Base-by-base conservation (phyloP, 164 flowering plant genomes). In the Vitis amurensis region DNA sequence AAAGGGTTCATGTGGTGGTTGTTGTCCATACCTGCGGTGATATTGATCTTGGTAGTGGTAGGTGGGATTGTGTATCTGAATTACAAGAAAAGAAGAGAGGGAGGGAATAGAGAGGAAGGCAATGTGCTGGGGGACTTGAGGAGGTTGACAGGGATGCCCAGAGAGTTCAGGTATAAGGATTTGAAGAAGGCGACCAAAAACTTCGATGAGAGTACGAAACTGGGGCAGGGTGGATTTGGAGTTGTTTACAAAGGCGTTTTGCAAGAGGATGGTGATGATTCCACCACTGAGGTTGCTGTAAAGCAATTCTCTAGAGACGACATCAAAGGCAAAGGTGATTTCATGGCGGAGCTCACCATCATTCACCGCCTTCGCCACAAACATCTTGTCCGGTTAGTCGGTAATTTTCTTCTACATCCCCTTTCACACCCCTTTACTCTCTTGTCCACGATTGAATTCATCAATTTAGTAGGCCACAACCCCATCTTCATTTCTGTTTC, bases 181-280 rank as follows among this genome's bases (percentile, higher is more conserved):
- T 50, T 89, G 77, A 89, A 85, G 76, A 85, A 78, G 71, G 92
- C 91, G 1, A 89, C 97, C 0, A 70, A 79, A 19, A 84, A 85
- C n/a, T 91, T 91, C 73, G 74, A 82, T 60, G 87, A 81, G 59
- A 83, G 73, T 63, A 50, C 49, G 72, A 81, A 73, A 76, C 78
- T 92, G 15, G 97, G 97, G 8, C 81, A 85, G 71, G 97, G 97
- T 11, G 94, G 97, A 17, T 91, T 78, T 65, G 94, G 97, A 11
- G 77, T 81, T 0, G 94, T 91, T 15, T 91, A 84, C 74, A 89
- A 69, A 66, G 94, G 94, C 4, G 50, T 73, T 11, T 44, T 91
- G 67, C 70, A 73, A 0, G 37, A 59, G 15, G 84, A 77, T 53
- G 76, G 80, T 10, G 64, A 71, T 8, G 16, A 12, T 61, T 12